These are phyloP conservation scores for Hordeum marinum DNA, from an alignment of 176 grass and related monocot genomes.

Conservation along the genomic window DNA sequence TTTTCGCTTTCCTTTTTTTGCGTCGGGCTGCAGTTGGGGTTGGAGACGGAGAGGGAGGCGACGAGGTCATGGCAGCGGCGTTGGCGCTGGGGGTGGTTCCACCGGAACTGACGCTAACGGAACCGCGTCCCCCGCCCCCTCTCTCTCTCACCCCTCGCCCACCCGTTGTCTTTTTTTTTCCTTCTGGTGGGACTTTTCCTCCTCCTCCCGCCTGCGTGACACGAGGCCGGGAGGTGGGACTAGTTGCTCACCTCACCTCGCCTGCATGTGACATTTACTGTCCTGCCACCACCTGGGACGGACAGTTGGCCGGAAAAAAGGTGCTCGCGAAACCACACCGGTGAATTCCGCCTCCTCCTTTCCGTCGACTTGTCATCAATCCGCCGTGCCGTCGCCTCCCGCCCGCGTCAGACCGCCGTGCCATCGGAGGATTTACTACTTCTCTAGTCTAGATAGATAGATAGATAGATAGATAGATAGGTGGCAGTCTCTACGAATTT, in stretches of 20 bases:
- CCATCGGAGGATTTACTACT: not conserved
- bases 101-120: not conserved
- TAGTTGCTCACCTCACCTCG: not conserved
- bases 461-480: not conserved
- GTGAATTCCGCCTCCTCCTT: not conserved
- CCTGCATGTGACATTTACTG: constrained; percentile 8
- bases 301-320: not conserved
- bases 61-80: not conserved
- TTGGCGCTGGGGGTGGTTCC: not conserved
- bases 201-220: too few relatives aligned
- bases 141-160: too few relatives aligned
- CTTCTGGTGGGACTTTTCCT: not conserved
- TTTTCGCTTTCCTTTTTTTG: not conserved
- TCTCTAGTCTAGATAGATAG: too few relatives aligned
- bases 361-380: not conserved
- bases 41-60: not conserved
- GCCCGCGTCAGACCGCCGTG: not conserved
- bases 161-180: too few relatives aligned
- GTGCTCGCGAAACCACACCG: not conserved
- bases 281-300: constrained; percentile 7
- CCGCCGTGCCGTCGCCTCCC: not conserved
- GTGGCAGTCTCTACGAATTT: not conserved
- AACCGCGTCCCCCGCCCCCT: not conserved
- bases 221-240: not conserved
- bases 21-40: not conserved